Evolutionary conservation across 768 basidiomycete species (phyloP), one percentile per base, ranked within the genome.

Genomic region (Galerina sulciceps): DNA sequence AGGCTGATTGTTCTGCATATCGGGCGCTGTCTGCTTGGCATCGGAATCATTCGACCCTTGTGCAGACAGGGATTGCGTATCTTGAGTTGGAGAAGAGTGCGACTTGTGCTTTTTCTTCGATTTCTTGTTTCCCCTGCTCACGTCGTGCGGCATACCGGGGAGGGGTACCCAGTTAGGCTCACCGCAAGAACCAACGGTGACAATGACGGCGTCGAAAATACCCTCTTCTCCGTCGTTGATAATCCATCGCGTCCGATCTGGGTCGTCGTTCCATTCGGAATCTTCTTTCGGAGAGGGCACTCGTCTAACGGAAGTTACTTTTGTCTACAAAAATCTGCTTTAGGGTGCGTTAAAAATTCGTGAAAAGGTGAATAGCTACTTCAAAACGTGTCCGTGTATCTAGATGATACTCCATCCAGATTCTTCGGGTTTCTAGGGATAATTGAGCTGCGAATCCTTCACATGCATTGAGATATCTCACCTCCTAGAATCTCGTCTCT

Each of bases 321-420:
- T 67, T 2, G 70, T 76, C 72, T 76, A 31, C 31, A 14, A 5
- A n/a, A 14, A 4, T 18, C 1, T 31, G 20, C 36, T 6, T 3
- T 40, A 10, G 37, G 18, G 3, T 22, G 18, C 23, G 11, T 45
- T 34, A 31, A n/a, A 20, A 26, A 45, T 34, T 38, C 37, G 17
- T 14, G 18, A 41, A 41, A 37, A 15, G 8, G 26, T n/a, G 26
- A 23, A 4, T 15, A 58, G 66, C 2, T 34, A 81, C 81, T 57
- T 77, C 72, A 57, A 84, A 76, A 8, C 76, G 74, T 1, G 81
- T 84, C 22, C 75, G 72, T 0, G 67, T 51, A 45, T 81, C 77
- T n/a, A 84, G 76, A n/a, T 72, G 68, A 61, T 84, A 84, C 52
- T 81, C 75, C 49, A 72, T 73, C 82, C 81, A 83, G 0, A 85